Evolutionary conservation across 75 land plant species (phyloP), one percentile per base, ranked within the genome.

Genomic region (Chamaecyparis obtusa): DNA sequence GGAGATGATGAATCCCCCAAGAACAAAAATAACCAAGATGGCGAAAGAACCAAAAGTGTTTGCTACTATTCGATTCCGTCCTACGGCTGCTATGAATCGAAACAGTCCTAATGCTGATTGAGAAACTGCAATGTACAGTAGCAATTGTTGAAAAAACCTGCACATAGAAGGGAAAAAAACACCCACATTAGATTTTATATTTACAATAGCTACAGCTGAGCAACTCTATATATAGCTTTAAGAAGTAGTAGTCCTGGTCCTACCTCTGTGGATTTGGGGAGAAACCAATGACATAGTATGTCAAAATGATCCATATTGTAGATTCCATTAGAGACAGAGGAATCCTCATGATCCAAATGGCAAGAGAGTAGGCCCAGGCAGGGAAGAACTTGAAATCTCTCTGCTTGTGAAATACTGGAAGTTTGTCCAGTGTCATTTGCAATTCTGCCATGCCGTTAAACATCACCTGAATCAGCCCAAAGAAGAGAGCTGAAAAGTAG

Each of bases 361-460:
- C 93, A 37, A 94, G 86, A 39, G 93, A 84, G 56, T 80, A 94
- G 6, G 91, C 92, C 95, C 95, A 93, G 0, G 92, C 86, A 35
- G 95, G 95, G 37, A 90, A 92, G 83, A 94, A 93, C 36, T 86
- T 81, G 27, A 88, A 84, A 77, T 93, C 93, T 27, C 96, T 88
- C 27, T 94, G 93, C 88, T 94, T 94, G 89, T 92, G 92, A 88
- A 93, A 90, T 27, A 93, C 93, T 15, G 94, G 93, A 69, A 94
- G 90, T 33, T 89, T 76, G 0, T 86, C 69, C 11, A 94, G 90
- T 4, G 87, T 80, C 80, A 94, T 74, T 2, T 93, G 55, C 72
- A 93, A 36, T 88, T 92, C 95, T n/a, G 92, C 69, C 64, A 92
- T 88, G 1, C 96, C 94, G 64, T 92, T 94, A 87, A 94, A 94